phyloP scores from a whole-genome alignment of 768 basidiomycete species.

The Agrocybe praecox region DNA sequence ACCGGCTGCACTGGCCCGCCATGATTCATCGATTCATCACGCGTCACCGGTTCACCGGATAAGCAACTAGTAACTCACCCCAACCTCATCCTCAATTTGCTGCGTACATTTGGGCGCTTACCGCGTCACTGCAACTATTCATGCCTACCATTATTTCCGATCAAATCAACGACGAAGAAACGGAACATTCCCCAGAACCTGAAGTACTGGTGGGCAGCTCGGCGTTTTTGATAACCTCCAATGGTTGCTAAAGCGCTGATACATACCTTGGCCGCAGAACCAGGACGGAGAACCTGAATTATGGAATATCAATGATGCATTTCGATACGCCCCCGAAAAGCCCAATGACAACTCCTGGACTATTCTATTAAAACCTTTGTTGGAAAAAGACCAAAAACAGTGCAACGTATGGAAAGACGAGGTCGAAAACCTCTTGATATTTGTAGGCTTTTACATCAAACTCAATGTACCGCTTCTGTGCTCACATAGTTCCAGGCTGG shows the following conservation, averaged over 20 bases:
- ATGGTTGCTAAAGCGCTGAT: no score
- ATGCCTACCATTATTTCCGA: no score
- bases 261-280: no score
- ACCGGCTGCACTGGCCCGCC: background rate
- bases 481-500: constrained; percentile 17
- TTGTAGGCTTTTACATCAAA: constrained; percentile 14
- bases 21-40: no score
- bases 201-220: background rate
- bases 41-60: no score
- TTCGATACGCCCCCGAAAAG: constrained; percentile 3
- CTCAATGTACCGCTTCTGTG: background rate
- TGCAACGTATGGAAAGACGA: constrained; percentile 23
- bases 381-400: constrained; percentile 10
- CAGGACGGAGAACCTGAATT: no score
- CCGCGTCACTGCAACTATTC: no score
- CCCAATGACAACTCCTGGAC: constrained; percentile 11
- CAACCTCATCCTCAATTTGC: no score
- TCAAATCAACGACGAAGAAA: no score
- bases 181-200: background rate
- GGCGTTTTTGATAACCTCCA: no score
- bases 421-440: constrained; percentile 24
- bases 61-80: no score
- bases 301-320: constrained; percentile 7
- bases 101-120: no score
- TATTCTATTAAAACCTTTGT: constrained; percentile 4